Base-by-base conservation (phyloP, 2,329 filamentous ascomycete genomes). In the Neoscytalidium dimidiatum region DNA sequence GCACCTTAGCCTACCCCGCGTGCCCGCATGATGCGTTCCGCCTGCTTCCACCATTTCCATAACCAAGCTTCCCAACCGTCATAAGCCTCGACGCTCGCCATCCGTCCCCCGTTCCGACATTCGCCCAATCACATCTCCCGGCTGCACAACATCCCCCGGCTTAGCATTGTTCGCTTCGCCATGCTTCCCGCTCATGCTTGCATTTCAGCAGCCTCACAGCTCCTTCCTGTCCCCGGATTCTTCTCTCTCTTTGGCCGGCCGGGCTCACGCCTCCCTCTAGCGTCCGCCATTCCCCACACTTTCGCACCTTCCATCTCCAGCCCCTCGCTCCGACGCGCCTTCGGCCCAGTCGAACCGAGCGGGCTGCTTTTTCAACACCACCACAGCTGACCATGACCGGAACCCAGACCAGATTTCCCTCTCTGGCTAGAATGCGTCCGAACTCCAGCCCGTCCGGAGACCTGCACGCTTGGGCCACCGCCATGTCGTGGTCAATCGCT, bases 281-380 rank as follows among this genome's bases (percentile, higher is more conserved):
- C 9, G 28, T 19, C 28, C 11, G 13, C n/a, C n/a, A 31, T 46
- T 60, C 56, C 41, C 41, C 56, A 57, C 53, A 57, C 26, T 33
- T 33, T 60, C 38, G 23, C 56, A 60, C 56, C 56, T 60, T 60
- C 56, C 56, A 19, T 46, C 38, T 60, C n/a, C 41, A 48, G 56
- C 38, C 5, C n/a, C 7, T 46, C 56, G 56, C 56, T 60, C 56
- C 56, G 56, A 46, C 28, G 56, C 56, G 3, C 21, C 7, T 41
- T 56, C 52, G 52, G 52, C 31, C 53, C 35, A 29, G 19, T 11
- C 53, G 14, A 29, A 23, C 38, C 56, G 56, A 43, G 1, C 38
- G 28, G 38, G 35, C 23, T 28, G 11, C 31, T 29, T 14, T 17
- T 41, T 60, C 56, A 60, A 44, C 41, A 60, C 52, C 52, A 57